These are phyloP conservation scores for Hyphopichia fennica DNA, from an alignment of 1,139 yeast species.

Conservation along the genomic window DNA sequence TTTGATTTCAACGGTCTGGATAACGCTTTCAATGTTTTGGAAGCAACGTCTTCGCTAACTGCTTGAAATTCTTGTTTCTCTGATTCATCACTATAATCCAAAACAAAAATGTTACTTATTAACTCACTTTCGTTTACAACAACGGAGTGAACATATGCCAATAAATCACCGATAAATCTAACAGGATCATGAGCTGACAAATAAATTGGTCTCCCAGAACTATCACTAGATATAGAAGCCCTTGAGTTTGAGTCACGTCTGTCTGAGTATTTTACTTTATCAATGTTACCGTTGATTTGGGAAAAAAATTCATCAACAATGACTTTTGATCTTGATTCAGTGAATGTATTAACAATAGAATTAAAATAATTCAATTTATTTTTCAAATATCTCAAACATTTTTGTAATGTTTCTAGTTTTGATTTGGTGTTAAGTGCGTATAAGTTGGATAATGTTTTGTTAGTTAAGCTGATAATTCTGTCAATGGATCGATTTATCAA, in stretches of 20 bases:
- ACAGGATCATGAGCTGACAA: slow-evolving; percentile 78
- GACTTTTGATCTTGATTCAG: slow-evolving; percentile 56
- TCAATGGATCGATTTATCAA: slow-evolving; percentile 53
- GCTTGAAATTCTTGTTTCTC: slow-evolving; percentile 24
- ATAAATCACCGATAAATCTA: slow-evolving; percentile 79
- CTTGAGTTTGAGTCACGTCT: slow-evolving; percentile 2
- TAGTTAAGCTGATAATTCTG: slow-evolving; percentile 40
- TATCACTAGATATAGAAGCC: slow-evolving; percentile 12
- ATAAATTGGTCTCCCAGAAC: slow-evolving; percentile 49
- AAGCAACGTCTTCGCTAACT: slow-evolving; percentile 33
- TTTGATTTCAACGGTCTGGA: slow-evolving; percentile 45
- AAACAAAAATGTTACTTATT: slow-evolving; percentile 45
- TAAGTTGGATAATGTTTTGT: slow-evolving; percentile 35
- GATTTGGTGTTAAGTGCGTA: slow-evolving; percentile 31
- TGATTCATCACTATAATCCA: slow-evolving; percentile 12
- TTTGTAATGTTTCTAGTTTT: slow-evolving; percentile 30
- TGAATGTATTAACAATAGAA: slow-evolving; percentile 44
- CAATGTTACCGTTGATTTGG: slow-evolving; percentile 34
- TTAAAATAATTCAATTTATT: slow-evolving; percentile 51
- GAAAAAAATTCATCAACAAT: slow-evolving; percentile 59
- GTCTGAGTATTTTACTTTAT: slow-evolving; percentile 4
- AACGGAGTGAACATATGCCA: slow-evolving; percentile 88
- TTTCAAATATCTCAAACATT: slow-evolving; percentile 32
- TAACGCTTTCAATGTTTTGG: slow-evolving; percentile 32
- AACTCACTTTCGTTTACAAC: slow-evolving; percentile 87